Evolutionary conservation across 768 basidiomycete species (phyloP).

Genomic region (Pleurotus platypus): DNA sequence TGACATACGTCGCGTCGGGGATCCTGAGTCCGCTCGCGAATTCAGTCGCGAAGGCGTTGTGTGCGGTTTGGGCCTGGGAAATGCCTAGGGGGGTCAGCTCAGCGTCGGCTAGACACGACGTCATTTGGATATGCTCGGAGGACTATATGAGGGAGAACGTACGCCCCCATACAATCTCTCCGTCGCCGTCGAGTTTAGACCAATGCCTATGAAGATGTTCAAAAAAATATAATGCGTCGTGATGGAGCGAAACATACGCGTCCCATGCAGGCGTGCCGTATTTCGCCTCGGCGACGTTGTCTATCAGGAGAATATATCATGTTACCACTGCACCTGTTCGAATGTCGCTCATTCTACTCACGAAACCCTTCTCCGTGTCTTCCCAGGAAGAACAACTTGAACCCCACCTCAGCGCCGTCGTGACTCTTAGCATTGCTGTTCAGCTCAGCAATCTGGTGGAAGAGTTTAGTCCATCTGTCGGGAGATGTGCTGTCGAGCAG

Average conservation of each 20-base stretch:
- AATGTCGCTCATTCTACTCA: slow-evolving; percentile 28
- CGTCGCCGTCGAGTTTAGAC: slow-evolving; percentile 63
- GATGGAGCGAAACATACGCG: slow-evolving; percentile 34
- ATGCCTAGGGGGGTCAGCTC: slow-evolving; percentile 57
- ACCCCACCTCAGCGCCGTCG: slow-evolving; percentile 28
- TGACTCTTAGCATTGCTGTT: slow-evolving; percentile 31
- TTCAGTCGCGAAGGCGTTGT: slow-evolving; percentile 47
- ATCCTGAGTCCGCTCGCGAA: slow-evolving; percentile 38
- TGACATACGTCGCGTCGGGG: slow-evolving; percentile 56
- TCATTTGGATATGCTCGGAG: background rate
- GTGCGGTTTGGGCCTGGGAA: slow-evolving; percentile 46
- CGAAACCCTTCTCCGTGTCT: slow-evolving; percentile 76
- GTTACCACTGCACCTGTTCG: background rate
- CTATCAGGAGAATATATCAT: slow-evolving; percentile 26
- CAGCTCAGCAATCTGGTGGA: slow-evolving; percentile 36
- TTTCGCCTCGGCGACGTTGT: slow-evolving; percentile 62
- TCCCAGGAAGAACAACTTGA: slow-evolving; percentile 64
- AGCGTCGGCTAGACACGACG: slow-evolving; percentile 49
- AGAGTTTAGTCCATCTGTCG: slow-evolving; percentile 48
- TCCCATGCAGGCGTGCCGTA: slow-evolving; percentile 61
- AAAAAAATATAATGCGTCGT: background rate
- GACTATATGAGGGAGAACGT: slow-evolving; percentile 22
- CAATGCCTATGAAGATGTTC: slow-evolving; percentile 42
- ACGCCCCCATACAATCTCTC: slow-evolving; percentile 72
- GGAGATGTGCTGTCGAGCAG: slow-evolving; percentile 42